Evolutionary conservation across 2,329 filamentous ascomycete species (phyloP).

Genomic region (Zopfia rhizophila): DNA sequence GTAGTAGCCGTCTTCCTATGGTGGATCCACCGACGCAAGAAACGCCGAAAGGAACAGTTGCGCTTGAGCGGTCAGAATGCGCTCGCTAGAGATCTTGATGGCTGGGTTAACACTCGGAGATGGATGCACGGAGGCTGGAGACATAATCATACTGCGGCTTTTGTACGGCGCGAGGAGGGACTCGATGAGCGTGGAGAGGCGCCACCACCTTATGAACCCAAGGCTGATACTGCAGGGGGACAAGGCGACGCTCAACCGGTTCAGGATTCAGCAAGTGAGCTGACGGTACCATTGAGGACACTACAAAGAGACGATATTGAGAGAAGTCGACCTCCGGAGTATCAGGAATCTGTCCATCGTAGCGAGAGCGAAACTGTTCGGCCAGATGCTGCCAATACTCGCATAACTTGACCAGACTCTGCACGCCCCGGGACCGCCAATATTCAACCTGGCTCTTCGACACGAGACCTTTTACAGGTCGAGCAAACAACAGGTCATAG

Average conservation of each 20-base stretch:
- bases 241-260: slow-evolving; percentile 15
- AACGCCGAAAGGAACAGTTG: slow-evolving; percentile 41
- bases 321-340: slow-evolving; percentile 51
- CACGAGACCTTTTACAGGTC: slow-evolving; percentile 11
- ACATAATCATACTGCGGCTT: slow-evolving; percentile 25
- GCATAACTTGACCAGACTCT: neutral
- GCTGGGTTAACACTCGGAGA: slow-evolving; percentile 43
- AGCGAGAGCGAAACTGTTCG: slow-evolving; percentile 1
- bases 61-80: slow-evolving; percentile 44
- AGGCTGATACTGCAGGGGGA: slow-evolving; percentile 32
- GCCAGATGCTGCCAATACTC: slow-evolving; percentile 13
- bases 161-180: slow-evolving; percentile 61
- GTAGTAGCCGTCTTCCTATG: slow-evolving; percentile 55
- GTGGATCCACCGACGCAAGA: slow-evolving; percentile 58
- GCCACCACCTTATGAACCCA: slow-evolving; percentile 68
- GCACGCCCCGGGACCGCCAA: slow-evolving; percentile 9
- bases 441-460: slow-evolving; percentile 11
- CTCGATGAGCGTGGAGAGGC: slow-evolving; percentile 72
- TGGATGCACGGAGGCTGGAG: slow-evolving; percentile 40
- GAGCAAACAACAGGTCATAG: too few relatives aligned
- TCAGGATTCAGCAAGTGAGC: slow-evolving; percentile 10
- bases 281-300: slow-evolving; percentile 52
- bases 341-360: slow-evolving; percentile 35
- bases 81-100: slow-evolving; percentile 49
- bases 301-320: slow-evolving; percentile 49